Evolutionary conservation across 169 alveolate species (phyloP).

Genomic region (Cryptosporidium baileyi): DNA sequence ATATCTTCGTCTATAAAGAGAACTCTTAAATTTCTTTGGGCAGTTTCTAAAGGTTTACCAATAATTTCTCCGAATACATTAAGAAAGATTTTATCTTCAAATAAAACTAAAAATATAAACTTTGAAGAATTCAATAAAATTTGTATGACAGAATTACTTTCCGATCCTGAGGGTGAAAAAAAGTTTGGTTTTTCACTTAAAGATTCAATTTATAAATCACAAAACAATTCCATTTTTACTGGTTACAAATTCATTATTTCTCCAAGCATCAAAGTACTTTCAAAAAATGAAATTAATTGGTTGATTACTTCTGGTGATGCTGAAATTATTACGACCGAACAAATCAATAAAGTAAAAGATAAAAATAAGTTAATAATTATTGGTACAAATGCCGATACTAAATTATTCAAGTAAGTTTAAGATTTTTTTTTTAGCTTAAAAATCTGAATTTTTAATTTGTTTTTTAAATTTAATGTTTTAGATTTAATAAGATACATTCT

Average conservation of each 20-base stretch:
- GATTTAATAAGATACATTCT: background rate
- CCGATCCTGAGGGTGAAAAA: slow-evolving; percentile 36
- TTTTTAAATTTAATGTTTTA: background rate
- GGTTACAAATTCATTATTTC: slow-evolving; percentile 1
- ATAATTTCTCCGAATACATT: slow-evolving; percentile 45
- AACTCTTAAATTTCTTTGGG: slow-evolving; percentile 56
- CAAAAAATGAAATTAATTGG: slow-evolving; percentile 31
- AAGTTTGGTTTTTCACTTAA: slow-evolving; percentile 38
- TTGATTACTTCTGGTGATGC: slow-evolving; percentile 15
- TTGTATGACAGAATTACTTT: slow-evolving; percentile 5
- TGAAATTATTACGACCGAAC: background rate
- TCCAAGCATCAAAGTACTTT: slow-evolving; percentile 21
- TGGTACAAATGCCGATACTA: slow-evolving; percentile 15
- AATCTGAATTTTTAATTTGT: background rate
- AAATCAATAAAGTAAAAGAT: background rate
- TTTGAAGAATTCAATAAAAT: background rate
- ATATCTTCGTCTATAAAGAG: slow-evolving; percentile 53
- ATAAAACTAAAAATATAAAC: background rate
- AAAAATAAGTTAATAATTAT: slow-evolving; percentile 6
- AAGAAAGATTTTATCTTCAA: background rate
- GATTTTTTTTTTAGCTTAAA: background rate
- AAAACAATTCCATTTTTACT: background rate
- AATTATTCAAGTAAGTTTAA: slow-evolving; percentile 45
- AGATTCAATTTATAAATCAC: slow-evolving; percentile 28
- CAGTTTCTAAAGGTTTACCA: slow-evolving; percentile 47